A percentile compares a stretch with the other conserved stretches of the same genome.
Conservation (phyloP, 139 green algal genomes). For the Coelastrella sp. region DNA sequence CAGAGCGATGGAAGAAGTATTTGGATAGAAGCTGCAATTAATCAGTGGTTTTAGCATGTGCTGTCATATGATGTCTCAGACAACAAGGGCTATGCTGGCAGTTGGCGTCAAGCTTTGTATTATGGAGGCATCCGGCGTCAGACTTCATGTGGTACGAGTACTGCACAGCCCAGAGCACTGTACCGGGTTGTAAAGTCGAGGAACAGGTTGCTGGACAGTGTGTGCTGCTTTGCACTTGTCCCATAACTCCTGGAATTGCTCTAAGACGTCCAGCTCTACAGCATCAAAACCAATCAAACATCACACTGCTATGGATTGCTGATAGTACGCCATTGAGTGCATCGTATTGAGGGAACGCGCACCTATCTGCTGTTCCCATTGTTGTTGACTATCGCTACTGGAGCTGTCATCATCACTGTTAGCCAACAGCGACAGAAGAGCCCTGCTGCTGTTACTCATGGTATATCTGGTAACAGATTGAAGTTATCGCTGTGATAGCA, state of each 20-base stretch:
- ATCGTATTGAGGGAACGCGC: not conserved
- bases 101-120: not conserved
- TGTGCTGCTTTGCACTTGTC: not conserved
- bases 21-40: too few relatives aligned
- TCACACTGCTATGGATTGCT: not conserved
- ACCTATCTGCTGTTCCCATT: not conserved
- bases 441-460: too few relatives aligned
- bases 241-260: constrained; percentile 27
- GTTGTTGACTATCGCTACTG: not conserved
- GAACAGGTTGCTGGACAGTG: not conserved
- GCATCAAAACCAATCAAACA: not conserved
- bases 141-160: not conserved
- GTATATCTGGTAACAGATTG: too few relatives aligned
- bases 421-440: constrained; percentile 4
- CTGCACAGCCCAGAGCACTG: not conserved
- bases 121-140: too few relatives aligned
- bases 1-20: too few relatives aligned
- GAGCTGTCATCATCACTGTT: not conserved
- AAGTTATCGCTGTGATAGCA: too few relatives aligned
- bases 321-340: not conserved
- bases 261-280: constrained; percentile 21
- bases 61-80: too few relatives aligned
- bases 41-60: not conserved
- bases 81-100: not conserved
- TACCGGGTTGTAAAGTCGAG: not conserved